These are phyloP conservation scores for Podospora sp. DNA, from an alignment of 495 filamentous ascomycete genomes.

Conservation along the genomic window DNA sequence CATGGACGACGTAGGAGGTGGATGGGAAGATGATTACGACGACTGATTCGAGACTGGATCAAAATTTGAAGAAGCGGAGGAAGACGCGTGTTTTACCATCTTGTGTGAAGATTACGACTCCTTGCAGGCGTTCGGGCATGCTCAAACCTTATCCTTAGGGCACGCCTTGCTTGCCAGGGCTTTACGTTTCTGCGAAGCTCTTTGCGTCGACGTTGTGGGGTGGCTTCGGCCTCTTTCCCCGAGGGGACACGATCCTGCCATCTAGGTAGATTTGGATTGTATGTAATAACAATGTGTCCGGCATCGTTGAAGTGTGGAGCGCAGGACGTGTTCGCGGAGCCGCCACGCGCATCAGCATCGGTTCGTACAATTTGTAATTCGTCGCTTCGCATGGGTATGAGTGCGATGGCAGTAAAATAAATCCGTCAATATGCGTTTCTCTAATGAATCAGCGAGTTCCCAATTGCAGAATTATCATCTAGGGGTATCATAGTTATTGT, in stretches of 20 bases:
- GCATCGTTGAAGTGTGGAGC: not conserved
- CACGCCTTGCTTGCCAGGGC: not conserved
- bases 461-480: not conserved
- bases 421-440: not conserved
- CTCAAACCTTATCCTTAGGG: not conserved
- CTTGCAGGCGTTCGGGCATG: not conserved
- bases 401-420: not conserved
- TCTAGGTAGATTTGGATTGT: not conserved
- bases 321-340: not conserved
- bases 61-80: not conserved
- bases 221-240: not conserved
- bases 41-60: not conserved
- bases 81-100: conserved; percentile 2
- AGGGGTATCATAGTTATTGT: not conserved
- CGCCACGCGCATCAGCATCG: not conserved
- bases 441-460: not conserved
- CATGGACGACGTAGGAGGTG: conserved; percentile 37
- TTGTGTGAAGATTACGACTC: not conserved
- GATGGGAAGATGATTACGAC: conserved; percentile 47
- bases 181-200: not conserved
- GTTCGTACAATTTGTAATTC: not conserved
- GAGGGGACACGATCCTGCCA: not conserved
- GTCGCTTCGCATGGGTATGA: not conserved
- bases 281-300: not conserved
- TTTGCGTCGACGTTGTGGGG: not conserved